Base-by-base conservation (phyloP, 1,284 basidiomycete species). In the Malassezia japonica region DNA sequence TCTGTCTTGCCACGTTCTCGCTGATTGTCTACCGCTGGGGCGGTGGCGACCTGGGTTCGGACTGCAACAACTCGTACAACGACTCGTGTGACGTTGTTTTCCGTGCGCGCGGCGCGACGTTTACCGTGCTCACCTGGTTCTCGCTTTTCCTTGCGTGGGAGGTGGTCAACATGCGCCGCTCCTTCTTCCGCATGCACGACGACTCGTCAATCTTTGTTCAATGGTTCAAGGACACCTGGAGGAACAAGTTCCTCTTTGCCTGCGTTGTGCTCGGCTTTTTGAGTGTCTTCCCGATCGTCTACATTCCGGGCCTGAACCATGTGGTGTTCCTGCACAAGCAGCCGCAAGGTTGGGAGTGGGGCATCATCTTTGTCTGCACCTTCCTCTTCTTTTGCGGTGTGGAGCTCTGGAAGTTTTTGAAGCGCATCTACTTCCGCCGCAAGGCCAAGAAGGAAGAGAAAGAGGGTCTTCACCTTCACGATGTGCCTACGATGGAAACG, bases 261-360 rank as follows among this genome's bases (percentile, higher is more conserved):
- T 64, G 61, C 32, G 59, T 70, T 28, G 52, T 69, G 10, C 40
- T 60, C 43, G 79, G 79, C 6, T 77, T 79, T 70, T 61, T 77
- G 41, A 76, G 74, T 48, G 77, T 80, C 20, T 78, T 80, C 51
- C 75, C 74, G 60, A 74, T 78, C 38, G 72, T 81, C 37, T 81
- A 80, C 59, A 76, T 81, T n/a, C 64, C 71, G 1, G 72, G 65
- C 6, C 57, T 74, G 38, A 74, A 73, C 58, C 51, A 64, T 32
- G 49, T 67, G 10, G 72, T 74, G 35, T 74, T 74, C 56, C 57
- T 74, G 25, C 66, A 73, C 58, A 56, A 43, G 15, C 56, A 59
- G 13, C 50, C 65, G 25, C 38, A 54, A 35, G 56, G 54, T 13
- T 74, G 72, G 71, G 70, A 73, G 41, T 73, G 73, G 72, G 67